Evolutionary conservation across 352 stramenopile species (phyloP).

Genomic region (Achlya hypogyna): DNA sequence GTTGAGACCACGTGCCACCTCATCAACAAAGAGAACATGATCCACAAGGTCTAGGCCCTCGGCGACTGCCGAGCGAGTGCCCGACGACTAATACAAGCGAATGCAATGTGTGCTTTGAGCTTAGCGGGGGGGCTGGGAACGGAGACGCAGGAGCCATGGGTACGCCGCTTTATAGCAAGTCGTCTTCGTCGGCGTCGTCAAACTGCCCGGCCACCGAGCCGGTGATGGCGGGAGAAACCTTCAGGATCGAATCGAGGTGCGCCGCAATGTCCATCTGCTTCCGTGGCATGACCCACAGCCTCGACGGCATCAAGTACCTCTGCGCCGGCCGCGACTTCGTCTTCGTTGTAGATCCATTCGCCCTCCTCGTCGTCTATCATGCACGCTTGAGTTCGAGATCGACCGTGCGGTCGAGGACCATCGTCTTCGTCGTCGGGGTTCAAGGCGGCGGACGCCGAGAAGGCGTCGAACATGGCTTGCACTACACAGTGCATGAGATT

Average conservation of each 20-base stretch:
- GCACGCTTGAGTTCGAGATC: slow-evolving; percentile 10
- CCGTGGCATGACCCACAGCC: neutral
- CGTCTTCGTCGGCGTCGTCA: slow-evolving; percentile 67
- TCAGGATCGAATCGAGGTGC: slow-evolving; percentile 60
- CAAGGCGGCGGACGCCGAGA: slow-evolving; percentile 73
- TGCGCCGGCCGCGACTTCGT: slow-evolving; percentile 60
- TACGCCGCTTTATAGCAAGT: slow-evolving; percentile 24
- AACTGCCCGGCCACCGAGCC: slow-evolving; percentile 51
- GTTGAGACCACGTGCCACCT: slow-evolving; percentile 97
- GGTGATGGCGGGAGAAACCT: slow-evolving; percentile 33
- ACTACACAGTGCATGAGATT: slow-evolving; percentile 28
- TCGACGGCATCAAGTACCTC: slow-evolving; percentile 29
- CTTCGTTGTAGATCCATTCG: slow-evolving; percentile 75
- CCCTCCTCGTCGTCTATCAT: slow-evolving; percentile 30
- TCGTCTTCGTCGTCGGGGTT: slow-evolving; percentile 63
- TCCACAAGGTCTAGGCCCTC: slow-evolving; percentile 86
- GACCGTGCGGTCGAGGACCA: neutral
- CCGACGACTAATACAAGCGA: neutral
- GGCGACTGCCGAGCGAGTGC: slow-evolving; percentile 9
- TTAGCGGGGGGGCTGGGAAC: too few relatives aligned
- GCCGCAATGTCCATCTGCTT: slow-evolving; percentile 29
- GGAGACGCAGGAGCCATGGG: neutral
- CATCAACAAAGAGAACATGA: slow-evolving; percentile 99
- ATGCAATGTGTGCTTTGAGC: too few relatives aligned
- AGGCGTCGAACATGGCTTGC: slow-evolving; percentile 58